These are phyloP conservation scores for Leccinum pellstonianum DNA, from an alignment of 768 basidiomycete genomes.

Conservation along the genomic window DNA sequence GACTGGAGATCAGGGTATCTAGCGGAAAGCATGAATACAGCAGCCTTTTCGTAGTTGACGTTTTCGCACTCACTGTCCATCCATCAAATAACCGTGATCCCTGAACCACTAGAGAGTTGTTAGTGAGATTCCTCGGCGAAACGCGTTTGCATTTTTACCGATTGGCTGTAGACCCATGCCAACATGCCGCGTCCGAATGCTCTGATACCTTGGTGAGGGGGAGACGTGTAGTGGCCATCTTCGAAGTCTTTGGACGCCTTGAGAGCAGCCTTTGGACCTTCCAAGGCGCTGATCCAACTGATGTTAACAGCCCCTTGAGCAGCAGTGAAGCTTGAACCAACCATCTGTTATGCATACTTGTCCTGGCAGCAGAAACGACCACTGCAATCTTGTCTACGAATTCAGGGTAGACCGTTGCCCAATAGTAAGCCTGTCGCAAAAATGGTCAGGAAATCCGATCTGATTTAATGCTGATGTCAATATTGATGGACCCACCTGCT, in stretches of 20 bases:
- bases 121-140: conserved; percentile 59
- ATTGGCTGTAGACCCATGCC: conserved; percentile 55
- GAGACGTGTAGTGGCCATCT: conserved; percentile 47
- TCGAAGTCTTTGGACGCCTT: conserved; percentile 52
- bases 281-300: conserved; percentile 43
- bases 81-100: conserved; percentile 41
- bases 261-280: conserved; percentile 54
- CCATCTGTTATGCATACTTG: conserved; percentile 56
- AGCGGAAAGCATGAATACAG: background rate
- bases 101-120: conserved; percentile 47
- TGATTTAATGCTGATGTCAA: background rate
- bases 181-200: conserved; percentile 54
- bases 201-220: conserved; percentile 48
- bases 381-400: conserved; percentile 44
- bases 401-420: conserved; percentile 54
- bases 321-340: conserved; percentile 20
- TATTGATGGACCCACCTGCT: conserved; percentile 34
- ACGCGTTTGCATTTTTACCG: conserved; percentile 66
- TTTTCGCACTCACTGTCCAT: conserved; percentile 35
- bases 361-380: conserved; percentile 54
- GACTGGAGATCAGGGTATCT: conserved; percentile 48
- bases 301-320: background rate
- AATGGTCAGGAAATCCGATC: background rate
- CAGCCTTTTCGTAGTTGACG: background rate
- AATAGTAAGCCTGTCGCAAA: conserved; percentile 47